Conservation (phyloP, 1,284 basidiomycete species). For the Pisolithus thermaeus region DNA sequence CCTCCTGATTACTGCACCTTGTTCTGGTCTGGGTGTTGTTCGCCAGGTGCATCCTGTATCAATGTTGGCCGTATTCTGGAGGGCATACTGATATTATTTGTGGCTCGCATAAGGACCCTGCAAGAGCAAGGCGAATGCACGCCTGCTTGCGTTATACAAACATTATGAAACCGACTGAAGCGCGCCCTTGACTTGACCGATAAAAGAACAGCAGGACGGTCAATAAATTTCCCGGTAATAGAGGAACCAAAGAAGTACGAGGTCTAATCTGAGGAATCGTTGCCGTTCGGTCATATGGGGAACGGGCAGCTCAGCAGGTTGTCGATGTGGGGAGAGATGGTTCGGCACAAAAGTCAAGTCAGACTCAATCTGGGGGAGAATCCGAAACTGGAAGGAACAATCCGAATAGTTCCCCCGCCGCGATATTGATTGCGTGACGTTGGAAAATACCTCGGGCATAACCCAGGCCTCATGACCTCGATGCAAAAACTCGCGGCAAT, state of each 20-base stretch:
- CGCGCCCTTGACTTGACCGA: too few relatives aligned
- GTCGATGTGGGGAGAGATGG: constrained; percentile 7
- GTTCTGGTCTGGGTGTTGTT: constrained; percentile 41
- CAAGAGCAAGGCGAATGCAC: too few relatives aligned
- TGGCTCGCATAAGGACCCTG: constrained; percentile 25
- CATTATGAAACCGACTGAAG: too few relatives aligned
- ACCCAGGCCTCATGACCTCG: neutral
- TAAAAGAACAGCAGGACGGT: constrained; percentile 41
- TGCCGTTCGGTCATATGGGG: constrained; percentile 54
- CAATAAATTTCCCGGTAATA: constrained; percentile 50
- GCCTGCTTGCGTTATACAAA: too few relatives aligned
- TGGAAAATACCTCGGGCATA: neutral
- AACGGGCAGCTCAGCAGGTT: constrained; percentile 32
- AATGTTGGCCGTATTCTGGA: constrained; percentile 40
- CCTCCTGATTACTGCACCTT: constrained; percentile 48
- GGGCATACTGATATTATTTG: constrained; percentile 56
- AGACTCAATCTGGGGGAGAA: neutral
- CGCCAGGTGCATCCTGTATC: constrained; percentile 41
- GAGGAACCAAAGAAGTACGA: constrained; percentile 39
- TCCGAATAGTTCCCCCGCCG: neutral
- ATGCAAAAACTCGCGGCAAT: neutral
- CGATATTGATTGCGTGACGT: neutral
- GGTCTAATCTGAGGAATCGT: too few relatives aligned
- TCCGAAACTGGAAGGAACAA: neutral
- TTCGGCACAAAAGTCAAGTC: too few relatives aligned